Evolutionary conservation across 2,329 filamentous ascomycete genomes (phyloP).

Genomic region (Dendryphion nanum): DNA sequence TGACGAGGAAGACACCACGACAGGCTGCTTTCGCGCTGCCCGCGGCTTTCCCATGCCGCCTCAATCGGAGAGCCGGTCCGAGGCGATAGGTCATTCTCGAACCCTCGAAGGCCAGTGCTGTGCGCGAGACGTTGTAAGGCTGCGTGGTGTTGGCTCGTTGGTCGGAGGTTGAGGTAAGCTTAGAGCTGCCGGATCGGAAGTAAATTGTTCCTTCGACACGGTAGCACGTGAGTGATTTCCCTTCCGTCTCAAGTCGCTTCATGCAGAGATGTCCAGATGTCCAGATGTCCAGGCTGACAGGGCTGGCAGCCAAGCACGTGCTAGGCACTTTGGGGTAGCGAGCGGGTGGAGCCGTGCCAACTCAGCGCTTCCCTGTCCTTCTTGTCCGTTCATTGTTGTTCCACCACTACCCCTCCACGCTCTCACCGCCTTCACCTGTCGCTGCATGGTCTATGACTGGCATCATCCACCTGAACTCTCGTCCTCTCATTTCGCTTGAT

Average conservation of each 20-base stretch:
- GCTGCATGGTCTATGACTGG: not conserved
- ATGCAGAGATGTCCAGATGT: not conserved
- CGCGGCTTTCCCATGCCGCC: slow-evolving; percentile 41
- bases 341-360: no score
- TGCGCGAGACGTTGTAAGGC: no score
- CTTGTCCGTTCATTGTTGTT: no score
- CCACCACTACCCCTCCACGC: no score
- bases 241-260: not conserved
- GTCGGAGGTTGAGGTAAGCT: not conserved
- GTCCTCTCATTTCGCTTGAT: slow-evolving; percentile 7
- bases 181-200: no score
- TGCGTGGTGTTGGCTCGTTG: no score
- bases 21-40: slow-evolving; percentile 35
- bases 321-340: no score
- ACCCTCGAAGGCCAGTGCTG: no score
- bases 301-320: not conserved
- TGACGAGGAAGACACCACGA: slow-evolving; percentile 39
- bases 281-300: no score
- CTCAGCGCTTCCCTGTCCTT: slow-evolving; percentile 7
- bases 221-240: not conserved
- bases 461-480: slow-evolving; percentile 1
- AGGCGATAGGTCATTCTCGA: slow-evolving; percentile 30
- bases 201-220: not conserved
- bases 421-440: no score
- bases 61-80: slow-evolving; percentile 12